These are phyloP conservation scores for Sambucus nigra DNA, from an alignment of 129 eudicot genomes.

Conservation along the genomic window DNA sequence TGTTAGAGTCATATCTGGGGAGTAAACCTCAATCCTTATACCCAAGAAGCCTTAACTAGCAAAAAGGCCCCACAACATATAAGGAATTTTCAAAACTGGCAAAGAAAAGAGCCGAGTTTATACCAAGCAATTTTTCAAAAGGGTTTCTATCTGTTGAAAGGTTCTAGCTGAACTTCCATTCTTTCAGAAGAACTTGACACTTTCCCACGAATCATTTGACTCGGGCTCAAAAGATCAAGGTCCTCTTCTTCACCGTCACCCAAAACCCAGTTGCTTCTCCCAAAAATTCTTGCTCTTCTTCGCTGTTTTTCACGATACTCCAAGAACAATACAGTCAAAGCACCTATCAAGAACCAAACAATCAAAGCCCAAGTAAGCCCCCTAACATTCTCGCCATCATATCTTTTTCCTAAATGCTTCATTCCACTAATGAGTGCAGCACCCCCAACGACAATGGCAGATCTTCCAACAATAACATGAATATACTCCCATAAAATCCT, in stretches of 20 bases:
- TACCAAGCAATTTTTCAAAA: conserved; percentile 1
- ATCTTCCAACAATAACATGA: conserved; percentile 59
- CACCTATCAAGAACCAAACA: conserved; percentile 54
- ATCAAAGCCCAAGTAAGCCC: conserved; percentile 64
- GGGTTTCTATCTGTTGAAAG: conserved; percentile 43
- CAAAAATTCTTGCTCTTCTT: conserved; percentile 23
- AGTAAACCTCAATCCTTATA: conserved; percentile 6
- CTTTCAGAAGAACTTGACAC: conserved; percentile 38
- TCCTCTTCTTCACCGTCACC: conserved; percentile 79
- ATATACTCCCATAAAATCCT: conserved; percentile 72
- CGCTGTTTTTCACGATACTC: conserved; percentile 48
- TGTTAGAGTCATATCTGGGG: not conserved
- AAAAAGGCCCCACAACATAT: not conserved
- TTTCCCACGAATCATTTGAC: conserved; percentile 29
- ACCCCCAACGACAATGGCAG: conserved; percentile 49
- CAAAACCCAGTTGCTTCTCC: conserved; percentile 63
- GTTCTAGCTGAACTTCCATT: conserved; percentile 82
- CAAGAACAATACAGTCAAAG: conserved; percentile 38
- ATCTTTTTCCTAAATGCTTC: conserved; percentile 86
- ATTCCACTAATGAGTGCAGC: conserved; percentile 72
- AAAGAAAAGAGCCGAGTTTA: conserved; percentile 8
- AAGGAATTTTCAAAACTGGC: conserved; percentile 9
- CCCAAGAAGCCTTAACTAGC: conserved; percentile 18
- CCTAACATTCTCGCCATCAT: conserved; percentile 53
- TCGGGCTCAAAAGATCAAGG: conserved; percentile 57